These are phyloP conservation scores for Pseudozyma sp. DNA, from an alignment of 1,284 basidiomycete species.

Conservation along the genomic window DNA sequence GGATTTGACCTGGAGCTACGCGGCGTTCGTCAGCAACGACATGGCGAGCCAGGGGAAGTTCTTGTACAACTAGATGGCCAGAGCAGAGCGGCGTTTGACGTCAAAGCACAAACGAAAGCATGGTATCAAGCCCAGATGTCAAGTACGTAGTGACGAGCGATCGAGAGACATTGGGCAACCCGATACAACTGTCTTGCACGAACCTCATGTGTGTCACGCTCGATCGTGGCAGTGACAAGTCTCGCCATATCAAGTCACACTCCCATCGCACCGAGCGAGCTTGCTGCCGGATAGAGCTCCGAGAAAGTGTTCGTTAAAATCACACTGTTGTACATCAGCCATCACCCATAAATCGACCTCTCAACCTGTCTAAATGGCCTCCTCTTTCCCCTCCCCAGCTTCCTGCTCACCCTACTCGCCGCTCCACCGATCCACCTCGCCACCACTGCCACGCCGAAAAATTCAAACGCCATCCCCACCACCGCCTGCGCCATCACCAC, in stretches of 20 bases:
- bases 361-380: conserved; percentile 22
- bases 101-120: too few species aligned
- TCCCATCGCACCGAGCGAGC: too few species aligned
- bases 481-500: conserved; percentile 40
- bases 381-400: conserved; percentile 8
- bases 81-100: too few species aligned
- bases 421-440: conserved; percentile 14
- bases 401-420: conserved; percentile 2
- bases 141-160: too few species aligned
- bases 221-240: too few species aligned
- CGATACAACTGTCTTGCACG: too few species aligned
- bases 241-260: too few species aligned
- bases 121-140: too few species aligned
- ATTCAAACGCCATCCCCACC: conserved; percentile 36
- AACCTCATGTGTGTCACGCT: too few species aligned
- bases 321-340: too few species aligned
- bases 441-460: conserved; percentile 9
- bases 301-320: too few species aligned
- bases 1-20: conserved; percentile 60
- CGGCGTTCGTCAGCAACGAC: conserved; percentile 47
- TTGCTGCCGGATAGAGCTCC: neutral
- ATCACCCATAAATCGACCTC: conserved; percentile 22
- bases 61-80: conserved; percentile 11
- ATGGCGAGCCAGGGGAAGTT: conserved; percentile 36
- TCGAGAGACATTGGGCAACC: too few species aligned